Evolutionary conservation across 1,139 yeast species (phyloP).

Genomic region (Geotrichum europaeum): DNA sequence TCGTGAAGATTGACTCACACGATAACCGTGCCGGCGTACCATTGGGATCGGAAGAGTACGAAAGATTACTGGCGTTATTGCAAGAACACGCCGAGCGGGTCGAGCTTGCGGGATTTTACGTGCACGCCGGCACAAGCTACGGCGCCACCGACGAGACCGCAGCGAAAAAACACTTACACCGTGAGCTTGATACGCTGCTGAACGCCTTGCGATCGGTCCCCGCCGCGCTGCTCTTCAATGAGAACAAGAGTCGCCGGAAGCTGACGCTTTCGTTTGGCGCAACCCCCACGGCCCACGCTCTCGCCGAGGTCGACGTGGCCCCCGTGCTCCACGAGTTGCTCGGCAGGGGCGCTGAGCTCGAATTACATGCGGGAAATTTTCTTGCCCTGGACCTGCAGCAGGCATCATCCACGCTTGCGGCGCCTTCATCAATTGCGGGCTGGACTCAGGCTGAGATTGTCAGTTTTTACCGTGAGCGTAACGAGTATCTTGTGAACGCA

Average conservation of each 20-base stretch:
- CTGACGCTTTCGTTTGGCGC: constrained; percentile 61
- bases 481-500: constrained; percentile 62
- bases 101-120: constrained; percentile 57
- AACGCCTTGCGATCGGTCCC: constrained; percentile 35
- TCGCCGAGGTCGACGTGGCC: constrained; percentile 32
- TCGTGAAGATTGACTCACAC: constrained; percentile 36
- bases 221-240: not conserved
- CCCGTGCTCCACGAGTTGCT: not conserved
- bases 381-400: constrained; percentile 72
- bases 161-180: constrained; percentile 46
- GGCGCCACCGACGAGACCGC: constrained; percentile 42
- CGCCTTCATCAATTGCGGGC: constrained; percentile 46
- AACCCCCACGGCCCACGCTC: constrained; percentile 72
- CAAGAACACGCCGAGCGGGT: constrained; percentile 27
- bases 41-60: constrained; percentile 32
- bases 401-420: constrained; percentile 57
- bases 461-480: constrained; percentile 52
- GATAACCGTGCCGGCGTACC: constrained; percentile 54
- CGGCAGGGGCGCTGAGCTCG: constrained; percentile 35
- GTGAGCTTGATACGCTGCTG: constrained; percentile 54
- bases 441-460: constrained; percentile 58
- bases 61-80: constrained; percentile 33
- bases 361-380: constrained; percentile 76
- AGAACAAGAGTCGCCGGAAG: constrained; percentile 36
- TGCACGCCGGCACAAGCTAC: constrained; percentile 78